Base-by-base conservation (phyloP, 2,329 filamentous ascomycete species). In the Nemania bipapillata region DNA sequence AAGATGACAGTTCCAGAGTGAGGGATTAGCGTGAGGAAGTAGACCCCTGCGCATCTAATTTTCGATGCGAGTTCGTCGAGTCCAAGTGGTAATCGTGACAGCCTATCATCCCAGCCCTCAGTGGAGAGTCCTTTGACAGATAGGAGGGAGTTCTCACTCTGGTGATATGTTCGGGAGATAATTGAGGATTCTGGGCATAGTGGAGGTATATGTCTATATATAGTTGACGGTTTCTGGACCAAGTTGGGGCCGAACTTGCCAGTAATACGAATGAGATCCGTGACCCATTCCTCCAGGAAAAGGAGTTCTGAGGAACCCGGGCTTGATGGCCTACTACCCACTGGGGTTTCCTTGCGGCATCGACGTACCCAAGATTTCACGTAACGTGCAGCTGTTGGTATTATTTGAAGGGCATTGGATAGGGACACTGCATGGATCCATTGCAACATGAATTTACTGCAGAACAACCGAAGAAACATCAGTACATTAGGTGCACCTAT, bases 221-320 rank as follows among this genome's bases (percentile, higher is more conserved):
- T 66, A 1, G 40, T n/a, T 11, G 49, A 20, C 2, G 63, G 56
- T 6, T 35, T 62, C 5, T 62, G 17, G 7, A 47, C 7, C 37
- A 66, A 50, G 32, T 55, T 56, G 1, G 35, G 7, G n/a, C 63
- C 63, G 24, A 66, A 66, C 8, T 28, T 52, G 3, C 47, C 63
- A 8, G 40, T 37, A 1, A 66, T n/a, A 3, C 49, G 17, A n/a
- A 66, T 62, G 7, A 66, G 7, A 15, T 56, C 63, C 5, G 12
- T 49, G 28, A 28, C 57, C 63, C 63, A 66, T 15, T n/a, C n/a
- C n/a, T n/a, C n/a, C n/a, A n/a, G n/a, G n/a, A n/a, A n/a, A n/a
- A n/a, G n/a, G n/a, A n/a, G n/a, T n/a, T n/a, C n/a, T n/a, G n/a
- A n/a, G n/a, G n/a, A n/a, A n/a, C n/a, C n/a, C n/a, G n/a, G n/a